Percentiles rank a stretch among this genome's conserved stretches.
Conservation (phyloP, 345 rosid genomes). For the Arabidopsis thaliana region TAIR10.1 NC_003074.8:9174501-9175000, state of each 20-base stretch:
- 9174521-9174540: conserved; percentile 40
- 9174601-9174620: conserved; percentile 91
- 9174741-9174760: conserved; percentile 88
- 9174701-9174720: conserved; percentile 72
- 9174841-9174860: conserved; percentile 41
- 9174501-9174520: conserved; percentile 32
- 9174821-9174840: conserved; percentile 36
- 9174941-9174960: background rate
- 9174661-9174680: conserved; percentile 88
- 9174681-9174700: conserved; percentile 60
- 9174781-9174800: conserved; percentile 70
- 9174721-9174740: conserved; percentile 82
- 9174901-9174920: background rate
- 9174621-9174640: conserved; percentile 81
- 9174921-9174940: background rate
- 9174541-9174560: conserved; percentile 21
- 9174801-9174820: conserved; percentile 55
- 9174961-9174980: background rate
- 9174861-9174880: no score
- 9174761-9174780: conserved; percentile 79
- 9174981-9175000: background rate
- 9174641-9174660: conserved; percentile 76
- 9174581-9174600: conserved; percentile 62
- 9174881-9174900: background rate
- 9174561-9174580: conserved; percentile 35